Evolutionary conservation across 2,329 filamentous ascomycete species (phyloP).

Genomic region (Phyllosticta citriasiana): DNA sequence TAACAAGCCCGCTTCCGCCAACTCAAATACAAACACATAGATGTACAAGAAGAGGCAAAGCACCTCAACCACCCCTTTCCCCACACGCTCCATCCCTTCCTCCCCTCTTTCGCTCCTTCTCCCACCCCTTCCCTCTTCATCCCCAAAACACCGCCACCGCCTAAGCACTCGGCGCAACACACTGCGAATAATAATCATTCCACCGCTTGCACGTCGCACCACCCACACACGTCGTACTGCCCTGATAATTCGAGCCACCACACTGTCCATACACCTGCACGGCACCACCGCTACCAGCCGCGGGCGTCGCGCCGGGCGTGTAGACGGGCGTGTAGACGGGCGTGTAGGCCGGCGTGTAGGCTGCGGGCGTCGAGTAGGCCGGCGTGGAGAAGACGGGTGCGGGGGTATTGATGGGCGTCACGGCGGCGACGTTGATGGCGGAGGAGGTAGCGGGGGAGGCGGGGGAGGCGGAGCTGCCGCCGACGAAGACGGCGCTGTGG

Average conservation of each 20-base stretch:
- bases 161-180: slow-evolving; percentile 11
- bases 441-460: neutral
- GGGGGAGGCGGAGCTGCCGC: neutral
- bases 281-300: neutral
- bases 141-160: too few species aligned
- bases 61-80: too few species aligned
- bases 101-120: too few species aligned
- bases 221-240: slow-evolving; percentile 24
- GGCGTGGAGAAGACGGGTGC: neutral
- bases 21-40: too few species aligned
- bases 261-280: slow-evolving; percentile 28
- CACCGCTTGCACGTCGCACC: slow-evolving; percentile 24
- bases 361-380: neutral
- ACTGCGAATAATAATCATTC: slow-evolving; percentile 35
- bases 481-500: neutral
- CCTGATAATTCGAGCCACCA: slow-evolving; percentile 30
- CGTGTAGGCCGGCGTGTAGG: neutral
- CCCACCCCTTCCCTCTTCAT: too few species aligned
- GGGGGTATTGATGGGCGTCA: neutral
- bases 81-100: too few species aligned
- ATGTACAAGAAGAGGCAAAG: too few species aligned
- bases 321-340: neutral
- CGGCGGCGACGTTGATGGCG: neutral
- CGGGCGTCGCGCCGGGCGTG: neutral
- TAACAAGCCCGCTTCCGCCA: too few species aligned